Evolutionary conservation across 2,329 filamentous ascomycete genomes (phyloP), one percentile per base, ranked within the genome.

Genomic region (Clonostachys sp.): DNA sequence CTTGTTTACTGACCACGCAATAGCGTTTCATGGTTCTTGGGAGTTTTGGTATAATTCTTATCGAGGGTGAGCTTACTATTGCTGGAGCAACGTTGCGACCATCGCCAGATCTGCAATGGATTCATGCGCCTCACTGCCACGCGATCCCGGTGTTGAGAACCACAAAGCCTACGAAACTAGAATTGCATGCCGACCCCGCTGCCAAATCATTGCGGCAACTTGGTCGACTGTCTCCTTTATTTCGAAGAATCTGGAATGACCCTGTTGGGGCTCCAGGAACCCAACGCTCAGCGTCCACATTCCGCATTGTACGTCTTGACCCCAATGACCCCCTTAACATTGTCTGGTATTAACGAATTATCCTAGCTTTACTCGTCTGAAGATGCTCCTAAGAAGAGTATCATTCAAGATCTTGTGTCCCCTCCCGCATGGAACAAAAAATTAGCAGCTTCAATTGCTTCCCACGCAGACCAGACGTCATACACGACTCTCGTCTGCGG

Each of bases 81-180:
- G 77, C 81, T 13, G 87, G 88, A 14, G 82, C 86, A 7, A 78
- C 74, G 7, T 61, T 92, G 5, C 68, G 70, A 12, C 61, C 75
- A 2, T 70, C 73, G 1, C 66, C 73, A 24, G 61, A 56, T 1
- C 59, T 69, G 6, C 69, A 77, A 52, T 83, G 78, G 71, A 72
- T 89, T 14, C 81, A 80, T 61, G 84, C 86, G 14, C 80, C 87
- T 2, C 76, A 78, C 40, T 88, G 84, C 36, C 81, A 89, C 58
- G 82, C 87, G 1, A 64, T 92, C 2, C 86, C 86, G 1, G 79
- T 86, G 1, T 72, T 92, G 34, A 68, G 80, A 42, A 81, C 75
- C 41, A 57, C 66, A 0, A 71, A 79, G 42, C 62, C 73, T 10
- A 72, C 73, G 0, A 63, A 59, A 2, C 60, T 88, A 1, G 77